These are phyloP conservation scores for Fusarium veterinarium DNA, from an alignment of 2,329 filamentous ascomycete species.

Conservation along the genomic window DNA sequence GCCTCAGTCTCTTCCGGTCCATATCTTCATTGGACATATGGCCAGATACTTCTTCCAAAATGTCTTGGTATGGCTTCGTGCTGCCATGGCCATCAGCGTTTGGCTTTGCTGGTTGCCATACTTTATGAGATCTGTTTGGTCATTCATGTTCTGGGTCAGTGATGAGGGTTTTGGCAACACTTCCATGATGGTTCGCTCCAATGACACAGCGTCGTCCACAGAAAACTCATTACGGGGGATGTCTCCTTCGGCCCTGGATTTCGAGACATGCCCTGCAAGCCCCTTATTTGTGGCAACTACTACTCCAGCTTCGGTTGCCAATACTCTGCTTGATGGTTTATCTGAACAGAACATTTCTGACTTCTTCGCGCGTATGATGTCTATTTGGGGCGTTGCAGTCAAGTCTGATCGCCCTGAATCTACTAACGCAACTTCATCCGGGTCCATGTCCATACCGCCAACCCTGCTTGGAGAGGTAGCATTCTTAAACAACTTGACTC, in stretches of 20 bases:
- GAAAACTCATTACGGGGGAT: constrained; percentile 45
- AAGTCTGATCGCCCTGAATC: constrained; percentile 30
- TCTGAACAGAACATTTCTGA: constrained; percentile 49
- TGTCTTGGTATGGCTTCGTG: constrained; percentile 81
- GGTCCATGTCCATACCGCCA: constrained; percentile 25
- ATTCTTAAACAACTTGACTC: constrained; percentile 71
- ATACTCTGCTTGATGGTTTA: constrained; percentile 46
- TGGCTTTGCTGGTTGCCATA: constrained; percentile 93
- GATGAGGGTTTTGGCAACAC: constrained; percentile 73
- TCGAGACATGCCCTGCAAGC: constrained; percentile 50
- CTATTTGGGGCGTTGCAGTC: constrained; percentile 45
- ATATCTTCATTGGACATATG: constrained; percentile 84
- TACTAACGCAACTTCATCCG: constrained; percentile 29
- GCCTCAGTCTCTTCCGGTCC: constrained; percentile 83
- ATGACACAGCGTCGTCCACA: constrained; percentile 29
- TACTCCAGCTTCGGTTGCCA: constrained; percentile 48
- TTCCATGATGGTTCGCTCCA: constrained; percentile 44
- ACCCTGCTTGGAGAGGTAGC: constrained; percentile 66
- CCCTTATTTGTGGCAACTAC: constrained; percentile 50
- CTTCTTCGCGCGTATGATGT: constrained; percentile 47
- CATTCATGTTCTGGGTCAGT: constrained; percentile 92
- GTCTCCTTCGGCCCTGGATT: constrained; percentile 44
- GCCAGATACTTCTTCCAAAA: constrained; percentile 78
- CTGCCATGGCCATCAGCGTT: constrained; percentile 80
- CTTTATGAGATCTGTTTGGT: constrained; percentile 91